phyloP scores from a whole-genome alignment of 1,139 yeast species.

The Diutina scorzettiae region DNA sequence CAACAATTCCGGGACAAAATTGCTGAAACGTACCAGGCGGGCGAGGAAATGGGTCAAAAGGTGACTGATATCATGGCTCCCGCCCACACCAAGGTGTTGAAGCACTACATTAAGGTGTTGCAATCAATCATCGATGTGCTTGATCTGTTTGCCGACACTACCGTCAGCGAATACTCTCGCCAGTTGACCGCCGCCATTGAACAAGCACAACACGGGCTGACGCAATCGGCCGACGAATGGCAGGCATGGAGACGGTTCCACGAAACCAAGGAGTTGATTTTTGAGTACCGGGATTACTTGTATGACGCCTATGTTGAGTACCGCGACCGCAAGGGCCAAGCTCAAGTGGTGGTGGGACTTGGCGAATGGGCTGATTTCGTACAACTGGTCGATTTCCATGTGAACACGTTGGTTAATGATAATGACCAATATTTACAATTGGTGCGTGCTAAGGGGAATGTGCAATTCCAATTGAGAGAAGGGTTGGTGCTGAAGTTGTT shows the following conservation, averaged over 20 bases:
- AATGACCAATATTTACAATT: constrained; percentile 60
- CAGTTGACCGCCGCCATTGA: constrained; percentile 22
- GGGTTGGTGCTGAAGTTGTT: constrained; percentile 13
- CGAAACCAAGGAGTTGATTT: constrained; percentile 41
- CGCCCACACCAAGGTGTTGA: constrained; percentile 19
- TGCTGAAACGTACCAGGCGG: constrained; percentile 22
- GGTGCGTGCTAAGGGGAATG: constrained; percentile 70
- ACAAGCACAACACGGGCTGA: constrained; percentile 12
- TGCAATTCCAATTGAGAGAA: constrained; percentile 68
- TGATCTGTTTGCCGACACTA: constrained; percentile 61
- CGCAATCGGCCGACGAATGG: constrained; percentile 36
- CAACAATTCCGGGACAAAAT: constrained; percentile 48
- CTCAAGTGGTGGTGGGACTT: constrained; percentile 25
- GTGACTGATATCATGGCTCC: constrained; percentile 26
- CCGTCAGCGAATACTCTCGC: constrained; percentile 42
- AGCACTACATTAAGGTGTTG: constrained; percentile 32
- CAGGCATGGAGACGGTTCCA: constrained; percentile 59
- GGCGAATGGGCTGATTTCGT: constrained; percentile 39
- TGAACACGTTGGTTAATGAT: constrained; percentile 51
- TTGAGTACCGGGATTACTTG: constrained; percentile 45
- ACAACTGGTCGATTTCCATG: constrained; percentile 46
- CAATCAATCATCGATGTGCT: constrained; percentile 49
- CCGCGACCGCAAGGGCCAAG: constrained; percentile 13
- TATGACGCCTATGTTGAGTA: constrained; percentile 32
- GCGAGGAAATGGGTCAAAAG: constrained; percentile 20